Evolutionary conservation across 106 monocot species (phyloP).

Genomic region (Apostasia shenzhenica): DNA sequence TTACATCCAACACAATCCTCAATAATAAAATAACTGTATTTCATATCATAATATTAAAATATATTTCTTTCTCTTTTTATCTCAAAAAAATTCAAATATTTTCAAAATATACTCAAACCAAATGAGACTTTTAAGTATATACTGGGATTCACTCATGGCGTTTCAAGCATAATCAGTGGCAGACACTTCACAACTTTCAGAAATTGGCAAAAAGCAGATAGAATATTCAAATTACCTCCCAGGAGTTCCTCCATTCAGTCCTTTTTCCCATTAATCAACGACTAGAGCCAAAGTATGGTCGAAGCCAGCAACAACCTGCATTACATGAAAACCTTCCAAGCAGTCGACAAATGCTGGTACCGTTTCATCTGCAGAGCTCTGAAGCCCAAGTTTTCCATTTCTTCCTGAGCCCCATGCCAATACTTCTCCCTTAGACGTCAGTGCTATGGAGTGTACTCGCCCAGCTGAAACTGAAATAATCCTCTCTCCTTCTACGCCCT

Average conservation of each 20-base stretch:
- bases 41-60: too few species aligned
- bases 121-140: too few species aligned
- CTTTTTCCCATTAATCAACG: slow-evolving; percentile 21
- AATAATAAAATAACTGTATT: too few species aligned
- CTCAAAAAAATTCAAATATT: too few species aligned
- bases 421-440: slow-evolving; percentile 51
- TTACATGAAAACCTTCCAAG: slow-evolving; percentile 50
- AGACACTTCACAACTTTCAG: background rate
- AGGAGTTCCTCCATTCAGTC: background rate
- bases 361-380: slow-evolving; percentile 47
- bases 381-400: slow-evolving; percentile 77
- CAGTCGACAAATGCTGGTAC: slow-evolving; percentile 51
- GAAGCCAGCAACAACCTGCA: slow-evolving; percentile 67
- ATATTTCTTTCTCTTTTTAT: too few species aligned
- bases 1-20: too few species aligned
- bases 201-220: background rate
- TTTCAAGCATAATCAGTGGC: background rate
- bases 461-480: slow-evolving; percentile 49
- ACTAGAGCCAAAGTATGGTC: slow-evolving; percentile 84
- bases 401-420: slow-evolving; percentile 75
- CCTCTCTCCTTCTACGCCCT: slow-evolving; percentile 33
- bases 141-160: too few species aligned
- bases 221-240: background rate
- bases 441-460: slow-evolving; percentile 65
- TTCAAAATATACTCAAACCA: too few species aligned